Base-by-base conservation (phyloP, 1,139 yeast species). In the Diutina catenulata region DNA sequence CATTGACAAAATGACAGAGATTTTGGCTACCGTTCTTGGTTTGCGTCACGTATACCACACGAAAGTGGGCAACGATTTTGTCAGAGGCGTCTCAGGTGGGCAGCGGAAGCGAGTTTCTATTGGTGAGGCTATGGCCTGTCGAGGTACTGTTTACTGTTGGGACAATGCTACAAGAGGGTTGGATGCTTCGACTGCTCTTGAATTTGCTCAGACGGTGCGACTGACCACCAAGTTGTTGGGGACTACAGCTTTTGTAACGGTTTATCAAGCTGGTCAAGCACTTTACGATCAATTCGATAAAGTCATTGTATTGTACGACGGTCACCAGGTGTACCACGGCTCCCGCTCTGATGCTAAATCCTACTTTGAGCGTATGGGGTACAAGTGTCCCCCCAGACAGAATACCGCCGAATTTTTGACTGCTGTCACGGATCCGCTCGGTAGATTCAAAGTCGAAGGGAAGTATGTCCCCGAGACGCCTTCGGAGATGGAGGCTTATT, bases 151-250 rank as follows among this genome's bases (percentile, higher is more conserved):
- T 37, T 76, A 75, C 49, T 72, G 79, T 51, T 79, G 82, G 81
- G 86, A 78, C 61, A 78, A 78, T 50, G 78, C 83, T 11, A 78
- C 86, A 11, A 67, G 84, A 57, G 86, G 86, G 51, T 63, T 78
- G 43, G 86, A 78, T 60, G 77, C 86, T 16, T 74, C 83, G 7
- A n/a, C n/a, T 5, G 7, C 14, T 8, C 15, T 14, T 9, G 28
- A 25, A 11, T 25, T 25, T 3, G 14, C 28, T 10, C 15, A 25
- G 15, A 25, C 28, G 5, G 28, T 25, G n/a, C 28, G 28, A 14
- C 28, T 13, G n/a, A 13, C 15, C 15, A 25, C 28, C 7, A 9
- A 14, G 16, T 56, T 76, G 50, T 55, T 73, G 53, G 64, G 65
- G 42, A 64, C 68, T 38, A 69, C 80, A 22, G 77, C 80, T 4